Conservation (phyloP, 2,329 filamentous ascomycete species). For the Venturia pyrina region DNA sequence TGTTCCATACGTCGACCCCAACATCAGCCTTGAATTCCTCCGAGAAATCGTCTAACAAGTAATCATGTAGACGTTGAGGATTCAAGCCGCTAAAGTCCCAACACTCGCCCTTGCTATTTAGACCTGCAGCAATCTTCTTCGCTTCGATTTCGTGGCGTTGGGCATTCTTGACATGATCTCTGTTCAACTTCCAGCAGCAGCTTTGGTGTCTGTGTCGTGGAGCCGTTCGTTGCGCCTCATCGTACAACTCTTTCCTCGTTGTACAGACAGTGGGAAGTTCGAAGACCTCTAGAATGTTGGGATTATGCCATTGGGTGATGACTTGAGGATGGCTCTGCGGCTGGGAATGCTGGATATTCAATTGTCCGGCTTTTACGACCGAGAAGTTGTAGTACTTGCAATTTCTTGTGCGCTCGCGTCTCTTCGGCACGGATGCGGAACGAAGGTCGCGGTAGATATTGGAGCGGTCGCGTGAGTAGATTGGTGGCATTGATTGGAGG, state of each 20-base stretch:
- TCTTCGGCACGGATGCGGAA: neutral
- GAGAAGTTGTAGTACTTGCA: conserved; percentile 1
- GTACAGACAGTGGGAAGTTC: neutral
- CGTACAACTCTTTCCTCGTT: neutral
- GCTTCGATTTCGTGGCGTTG: neutral
- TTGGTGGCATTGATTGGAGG: neutral
- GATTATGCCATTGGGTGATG: neutral
- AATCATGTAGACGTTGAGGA: neutral
- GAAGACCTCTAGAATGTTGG: neutral
- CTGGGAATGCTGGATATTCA: neutral
- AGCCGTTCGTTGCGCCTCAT: neutral
- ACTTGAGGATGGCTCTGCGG: neutral
- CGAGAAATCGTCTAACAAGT: neutral
- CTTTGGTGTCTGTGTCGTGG: neutral
- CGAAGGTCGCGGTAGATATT: conserved; percentile 3
- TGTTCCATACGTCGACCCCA: neutral
- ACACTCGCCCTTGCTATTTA: neutral
- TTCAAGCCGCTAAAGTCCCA: neutral
- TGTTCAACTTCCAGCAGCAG: neutral
- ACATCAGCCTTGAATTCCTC: neutral
- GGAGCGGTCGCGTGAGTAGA: neutral
- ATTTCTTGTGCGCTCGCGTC: neutral
- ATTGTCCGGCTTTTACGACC: neutral
- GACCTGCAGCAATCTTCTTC: neutral
- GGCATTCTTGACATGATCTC: neutral